Evolutionary conservation across 495 filamentous ascomycete genomes (phyloP), one percentile per base, ranked within the genome.

Genomic region (Pyronema omphalodes): DNA sequence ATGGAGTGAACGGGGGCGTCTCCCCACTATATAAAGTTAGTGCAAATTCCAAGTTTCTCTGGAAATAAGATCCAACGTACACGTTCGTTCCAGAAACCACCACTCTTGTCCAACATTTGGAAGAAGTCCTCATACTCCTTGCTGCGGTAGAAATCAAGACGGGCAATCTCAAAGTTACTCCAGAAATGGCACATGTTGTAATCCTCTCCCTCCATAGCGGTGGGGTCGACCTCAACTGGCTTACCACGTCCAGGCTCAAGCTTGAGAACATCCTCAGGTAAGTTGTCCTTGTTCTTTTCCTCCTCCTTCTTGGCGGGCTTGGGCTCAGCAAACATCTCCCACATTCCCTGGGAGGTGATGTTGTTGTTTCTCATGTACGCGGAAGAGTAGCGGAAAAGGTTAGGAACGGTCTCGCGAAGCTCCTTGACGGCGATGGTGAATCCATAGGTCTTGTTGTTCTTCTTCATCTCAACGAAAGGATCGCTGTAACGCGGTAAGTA

Each of bases 101-200:
- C 91, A 66, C 87, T 94, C 53, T 81, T 80, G 64, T 99, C 91
- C 91, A 99, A 94, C 84, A 93, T 93, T 61, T 95, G 75, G 72
- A 99, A 99, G 71, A 99, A 96, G 46, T 95, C 91, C 66, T 93
- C 84, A 67, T 99, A 99, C 60, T 82, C 81, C 68, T 93, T 86
- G 71, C 87, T 94, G 59, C 91, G 78, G 77, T 95, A 95, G 74
- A 86, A 99, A 71, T 85, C 82, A 51, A 99, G 74, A 52, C 81
- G 79, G 15, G 91, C 91, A 70, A 99, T 99, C 70, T 99, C 91
- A 55, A 99, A 99, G 67, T 99, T 99, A 73, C 86, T 94, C 91
- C 91, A 99, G 74, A 96, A 99, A 74, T 99, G 91, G 70, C 91
- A 99, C 91, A 99, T 99, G 73, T 99, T 99, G 72, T 99, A 99